Conservation (phyloP, 75 land plant species). For the Selaginella tamariscina region DNA sequence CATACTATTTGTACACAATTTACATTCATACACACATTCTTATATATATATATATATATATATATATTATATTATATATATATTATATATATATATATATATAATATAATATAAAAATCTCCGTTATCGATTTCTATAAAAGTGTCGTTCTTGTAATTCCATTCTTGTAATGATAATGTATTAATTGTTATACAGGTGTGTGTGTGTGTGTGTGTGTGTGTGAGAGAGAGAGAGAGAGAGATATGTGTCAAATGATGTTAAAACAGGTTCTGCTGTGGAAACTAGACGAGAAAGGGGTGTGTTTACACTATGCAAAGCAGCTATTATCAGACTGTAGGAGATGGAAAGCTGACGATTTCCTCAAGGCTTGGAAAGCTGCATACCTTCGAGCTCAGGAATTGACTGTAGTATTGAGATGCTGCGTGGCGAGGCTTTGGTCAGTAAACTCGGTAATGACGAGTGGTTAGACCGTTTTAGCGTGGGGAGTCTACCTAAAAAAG, state of each 20-base stretch:
- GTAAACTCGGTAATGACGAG: constrained; percentile 60
- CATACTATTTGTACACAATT: too few relatives aligned
- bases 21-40: too few relatives aligned
- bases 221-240: too few relatives aligned
- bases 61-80: too few relatives aligned
- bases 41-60: too few relatives aligned
- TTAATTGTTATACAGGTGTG: too few relatives aligned
- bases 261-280: constrained; percentile 50
- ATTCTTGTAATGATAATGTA: too few relatives aligned
- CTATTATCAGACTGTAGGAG: constrained; percentile 36
- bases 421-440: constrained; percentile 71
- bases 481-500: constrained; percentile 45
- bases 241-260: not conserved
- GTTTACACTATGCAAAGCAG: constrained; percentile 62
- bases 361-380: constrained; percentile 51
- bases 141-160: too few relatives aligned
- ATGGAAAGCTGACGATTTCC: constrained; percentile 63
- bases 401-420: constrained; percentile 50
- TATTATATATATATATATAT: too few relatives aligned
- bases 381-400: constrained; percentile 57
- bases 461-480: constrained; percentile 61
- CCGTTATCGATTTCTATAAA: too few relatives aligned
- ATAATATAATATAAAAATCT: too few relatives aligned
- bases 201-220: too few relatives aligned
- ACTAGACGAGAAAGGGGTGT: constrained; percentile 56